Evolutionary conservation across 106 monocot species (phyloP).

Genomic region (Allium sativum): DNA sequence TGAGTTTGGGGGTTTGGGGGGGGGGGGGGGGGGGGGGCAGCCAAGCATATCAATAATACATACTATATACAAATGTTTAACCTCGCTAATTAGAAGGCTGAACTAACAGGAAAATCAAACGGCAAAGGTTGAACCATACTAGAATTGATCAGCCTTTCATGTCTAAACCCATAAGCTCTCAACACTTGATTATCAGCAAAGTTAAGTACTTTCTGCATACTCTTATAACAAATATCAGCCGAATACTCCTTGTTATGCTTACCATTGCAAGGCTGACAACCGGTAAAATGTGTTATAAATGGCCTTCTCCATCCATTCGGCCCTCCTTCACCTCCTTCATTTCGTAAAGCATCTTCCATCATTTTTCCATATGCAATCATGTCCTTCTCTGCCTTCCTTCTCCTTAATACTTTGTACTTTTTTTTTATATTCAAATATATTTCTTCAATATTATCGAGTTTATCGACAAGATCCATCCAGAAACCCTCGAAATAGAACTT

Average conservation of each 20-base stretch:
- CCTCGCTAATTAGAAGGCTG: too few species aligned
- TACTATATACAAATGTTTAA: too few species aligned
- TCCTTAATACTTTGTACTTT: constrained; percentile 11
- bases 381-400: constrained; percentile 51
- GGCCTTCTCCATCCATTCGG: constrained; percentile 15
- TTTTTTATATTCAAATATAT: constrained; percentile 40
- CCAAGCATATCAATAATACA: too few species aligned
- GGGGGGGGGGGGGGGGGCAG: too few species aligned
- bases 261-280: constrained; percentile 48
- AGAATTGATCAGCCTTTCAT: constrained; percentile 2
- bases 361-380: constrained; percentile 9
- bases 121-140: constrained; percentile 21
- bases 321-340: constrained; percentile 3
- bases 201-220: constrained; percentile 23
- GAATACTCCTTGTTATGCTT: constrained; percentile 27
- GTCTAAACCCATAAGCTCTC: constrained; percentile 28
- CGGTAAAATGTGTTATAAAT: constrained; percentile 46
- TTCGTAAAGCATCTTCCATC: constrained; percentile 8
- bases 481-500: constrained; percentile 70
- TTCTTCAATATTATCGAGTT: constrained; percentile 27
- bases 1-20: too few species aligned
- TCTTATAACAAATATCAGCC: constrained; percentile 27
- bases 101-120: constrained; percentile 21
- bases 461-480: constrained; percentile 64
- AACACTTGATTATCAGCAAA: constrained; percentile 50